A percentile compares a stretch with the other conserved stretches of the same genome.
phyloP scores from a whole-genome alignment of 352 stramenopile genomes.

The Globisporangium heterothallicum region DNA sequence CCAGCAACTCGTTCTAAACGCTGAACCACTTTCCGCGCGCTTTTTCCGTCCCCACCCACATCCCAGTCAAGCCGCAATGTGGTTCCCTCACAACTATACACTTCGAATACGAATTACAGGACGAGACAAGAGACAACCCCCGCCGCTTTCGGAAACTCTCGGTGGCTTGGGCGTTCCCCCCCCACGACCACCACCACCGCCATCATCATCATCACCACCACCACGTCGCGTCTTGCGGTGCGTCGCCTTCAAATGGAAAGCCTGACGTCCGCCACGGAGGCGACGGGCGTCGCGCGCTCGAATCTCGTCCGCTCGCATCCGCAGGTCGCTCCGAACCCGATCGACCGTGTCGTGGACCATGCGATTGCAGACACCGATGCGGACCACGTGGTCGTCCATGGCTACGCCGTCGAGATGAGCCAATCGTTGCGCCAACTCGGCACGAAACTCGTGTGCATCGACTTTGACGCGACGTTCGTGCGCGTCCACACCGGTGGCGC shows the following conservation, averaged over 20 bases:
- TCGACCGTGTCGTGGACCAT: slow-evolving; percentile 1
- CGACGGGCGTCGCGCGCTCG: not conserved
- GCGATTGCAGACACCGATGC: too few relatives aligned
- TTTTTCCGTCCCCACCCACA: too few relatives aligned
- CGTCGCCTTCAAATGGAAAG: slow-evolving; percentile 12
- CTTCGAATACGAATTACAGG: too few relatives aligned
- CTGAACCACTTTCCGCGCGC: too few relatives aligned
- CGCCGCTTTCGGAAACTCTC: too few relatives aligned
- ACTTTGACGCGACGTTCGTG: slow-evolving; percentile 83
- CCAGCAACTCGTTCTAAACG: not conserved
- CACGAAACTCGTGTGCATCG: slow-evolving; percentile 72
- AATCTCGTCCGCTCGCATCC: not conserved
- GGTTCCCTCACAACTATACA: too few relatives aligned
- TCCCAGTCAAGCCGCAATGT: too few relatives aligned
- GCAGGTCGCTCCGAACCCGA: not conserved
- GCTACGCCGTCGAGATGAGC: slow-evolving; percentile 34
- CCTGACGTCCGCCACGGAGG: not conserved
- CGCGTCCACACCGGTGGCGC: slow-evolving; percentile 63
- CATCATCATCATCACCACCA: not conserved
- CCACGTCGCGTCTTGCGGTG: slow-evolving; percentile 12
- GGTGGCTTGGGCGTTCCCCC: slow-evolving; percentile 4
- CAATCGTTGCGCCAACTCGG: slow-evolving; percentile 28
- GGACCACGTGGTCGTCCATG: slow-evolving; percentile 1
- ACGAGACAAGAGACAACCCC: too few relatives aligned
- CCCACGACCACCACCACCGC: too few relatives aligned